Percentiles rank a stretch among this genome's conserved stretches.
Evolutionary conservation across 75 land plant genomes (phyloP).

Genomic region (Gnetum montanum): DNA sequence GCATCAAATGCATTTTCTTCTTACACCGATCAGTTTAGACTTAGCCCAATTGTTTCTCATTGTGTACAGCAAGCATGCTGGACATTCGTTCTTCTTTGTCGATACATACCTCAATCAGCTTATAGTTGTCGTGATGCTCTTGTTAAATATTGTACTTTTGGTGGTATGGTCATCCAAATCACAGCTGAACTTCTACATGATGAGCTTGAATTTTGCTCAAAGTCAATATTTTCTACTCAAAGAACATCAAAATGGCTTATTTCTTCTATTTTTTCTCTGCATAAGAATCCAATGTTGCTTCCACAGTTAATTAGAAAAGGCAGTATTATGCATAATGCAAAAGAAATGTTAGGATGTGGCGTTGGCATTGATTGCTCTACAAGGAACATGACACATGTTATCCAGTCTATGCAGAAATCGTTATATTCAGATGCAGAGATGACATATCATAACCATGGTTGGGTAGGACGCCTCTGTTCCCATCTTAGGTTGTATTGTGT

Average conservation of each 20-base stretch:
- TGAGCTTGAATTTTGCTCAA: slow-evolving; percentile 34
- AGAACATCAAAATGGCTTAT: slow-evolving; percentile 31
- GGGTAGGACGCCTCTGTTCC: slow-evolving; percentile 30
- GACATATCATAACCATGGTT: slow-evolving; percentile 22
- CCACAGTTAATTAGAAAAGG: neutral
- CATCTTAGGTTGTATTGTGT: slow-evolving; percentile 38
- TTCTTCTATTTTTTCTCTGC: slow-evolving; percentile 8
- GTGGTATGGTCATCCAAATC: slow-evolving; percentile 27
- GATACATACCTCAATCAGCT: slow-evolving; percentile 19
- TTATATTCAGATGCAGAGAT: slow-evolving; percentile 25
- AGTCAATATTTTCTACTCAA: slow-evolving; percentile 20
- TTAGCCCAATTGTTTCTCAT: slow-evolving; percentile 1
- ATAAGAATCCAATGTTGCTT: slow-evolving; percentile 7
- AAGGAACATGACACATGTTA: slow-evolving; percentile 12
- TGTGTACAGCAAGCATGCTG: slow-evolving; percentile 22
- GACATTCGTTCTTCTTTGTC: slow-evolving; percentile 20
- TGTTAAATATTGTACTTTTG: slow-evolving; percentile 18
- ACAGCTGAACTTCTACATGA: slow-evolving; percentile 34
- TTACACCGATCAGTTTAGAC: neutral
- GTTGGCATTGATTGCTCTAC: neutral
- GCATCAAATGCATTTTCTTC: slow-evolving; percentile 7
- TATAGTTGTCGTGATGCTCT: slow-evolving; percentile 27
- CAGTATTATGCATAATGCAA: neutral
- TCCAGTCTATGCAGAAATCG: slow-evolving; percentile 12
- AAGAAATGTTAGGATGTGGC: slow-evolving; percentile 1